phyloP scores from a whole-genome alignment of 2,329 filamentous ascomycete species.

The Amauroascus verrucosus region DNA sequence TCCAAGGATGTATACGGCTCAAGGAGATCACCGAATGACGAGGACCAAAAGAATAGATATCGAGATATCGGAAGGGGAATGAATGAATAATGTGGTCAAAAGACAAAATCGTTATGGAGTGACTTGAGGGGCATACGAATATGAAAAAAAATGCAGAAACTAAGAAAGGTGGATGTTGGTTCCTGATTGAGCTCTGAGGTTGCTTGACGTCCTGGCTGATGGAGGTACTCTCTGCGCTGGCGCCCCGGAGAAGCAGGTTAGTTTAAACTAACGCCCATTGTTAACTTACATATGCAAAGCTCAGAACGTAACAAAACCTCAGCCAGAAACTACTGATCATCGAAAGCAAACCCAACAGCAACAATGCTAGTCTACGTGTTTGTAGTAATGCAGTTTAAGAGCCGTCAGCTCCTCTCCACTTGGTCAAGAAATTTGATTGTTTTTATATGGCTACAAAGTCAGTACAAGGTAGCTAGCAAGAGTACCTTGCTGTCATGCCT shows the following conservation, averaged over 20 bases:
- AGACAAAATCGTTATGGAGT: background rate
- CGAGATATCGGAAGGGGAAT: background rate
- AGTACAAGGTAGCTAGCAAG: background rate
- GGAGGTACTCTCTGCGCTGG: constrained; percentile 9
- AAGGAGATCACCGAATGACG: too few species aligned
- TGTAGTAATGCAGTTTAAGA: too few species aligned
- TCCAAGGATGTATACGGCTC: background rate
- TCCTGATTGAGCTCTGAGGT: constrained; percentile 3
- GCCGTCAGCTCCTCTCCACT: too few species aligned
- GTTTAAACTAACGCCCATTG: background rate
- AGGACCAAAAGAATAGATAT: background rate
- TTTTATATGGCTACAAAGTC: background rate
- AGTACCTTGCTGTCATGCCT: background rate
- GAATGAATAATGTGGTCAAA: background rate
- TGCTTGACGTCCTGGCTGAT: background rate
- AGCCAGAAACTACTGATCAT: too few species aligned
- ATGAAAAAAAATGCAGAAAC: background rate
- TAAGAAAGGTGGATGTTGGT: background rate
- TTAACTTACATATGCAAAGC: background rate
- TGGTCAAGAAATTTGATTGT: too few species aligned
- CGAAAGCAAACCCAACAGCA: too few species aligned
- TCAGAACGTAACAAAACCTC: background rate
- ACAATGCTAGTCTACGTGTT: too few species aligned
- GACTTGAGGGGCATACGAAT: background rate
- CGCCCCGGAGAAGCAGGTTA: constrained; percentile 3